A percentile compares a stretch with the other conserved stretches of the same genome.
Evolutionary conservation across 2,329 filamentous ascomycete genomes (phyloP).

Genomic region (Aureobasidium musti): DNA sequence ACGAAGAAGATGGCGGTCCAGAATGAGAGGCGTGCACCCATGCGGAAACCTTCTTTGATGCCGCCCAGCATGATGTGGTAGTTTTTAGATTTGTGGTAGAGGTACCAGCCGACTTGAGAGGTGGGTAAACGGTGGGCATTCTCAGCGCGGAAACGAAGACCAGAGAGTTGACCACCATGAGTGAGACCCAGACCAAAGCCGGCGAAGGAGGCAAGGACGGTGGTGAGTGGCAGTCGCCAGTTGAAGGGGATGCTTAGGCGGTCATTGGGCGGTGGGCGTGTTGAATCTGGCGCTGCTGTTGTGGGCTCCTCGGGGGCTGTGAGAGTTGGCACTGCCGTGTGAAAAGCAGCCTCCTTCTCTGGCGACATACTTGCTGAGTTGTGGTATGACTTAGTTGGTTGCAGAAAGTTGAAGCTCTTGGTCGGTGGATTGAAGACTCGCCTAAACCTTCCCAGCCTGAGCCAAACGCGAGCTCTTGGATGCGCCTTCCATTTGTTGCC

Average conservation of each 20-base stretch:
- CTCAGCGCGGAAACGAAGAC: slow-evolving; percentile 87
- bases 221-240: slow-evolving; percentile 39
- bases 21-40: slow-evolving; percentile 68
- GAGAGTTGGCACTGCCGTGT: slow-evolving; percentile 11
- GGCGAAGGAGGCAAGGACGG: slow-evolving; percentile 34
- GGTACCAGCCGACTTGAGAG: slow-evolving; percentile 84
- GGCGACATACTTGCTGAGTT: slow-evolving; percentile 8
- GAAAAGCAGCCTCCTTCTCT: slow-evolving; percentile 6
- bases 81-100: slow-evolving; percentile 99
- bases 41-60: slow-evolving; percentile 73
- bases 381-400: neutral
- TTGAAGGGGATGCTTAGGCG: slow-evolving; percentile 41
- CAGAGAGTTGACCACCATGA: slow-evolving; percentile 39
- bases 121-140: slow-evolving; percentile 91
- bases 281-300: neutral
- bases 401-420: slow-evolving; percentile 14
- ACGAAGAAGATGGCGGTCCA: slow-evolving; percentile 77
- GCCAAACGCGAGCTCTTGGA: slow-evolving; percentile 9
- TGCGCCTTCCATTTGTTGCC: slow-evolving; percentile 5
- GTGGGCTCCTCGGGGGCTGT: neutral
- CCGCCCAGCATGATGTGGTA: slow-evolving; percentile 81
- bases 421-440: slow-evolving; percentile 12
- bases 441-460: slow-evolving; percentile 9
- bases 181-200: slow-evolving; percentile 40
- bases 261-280: slow-evolving; percentile 29